phyloP scores from a whole-genome alignment of 2,329 filamentous ascomycete genomes.

The Leptodontidium sp. region DNA sequence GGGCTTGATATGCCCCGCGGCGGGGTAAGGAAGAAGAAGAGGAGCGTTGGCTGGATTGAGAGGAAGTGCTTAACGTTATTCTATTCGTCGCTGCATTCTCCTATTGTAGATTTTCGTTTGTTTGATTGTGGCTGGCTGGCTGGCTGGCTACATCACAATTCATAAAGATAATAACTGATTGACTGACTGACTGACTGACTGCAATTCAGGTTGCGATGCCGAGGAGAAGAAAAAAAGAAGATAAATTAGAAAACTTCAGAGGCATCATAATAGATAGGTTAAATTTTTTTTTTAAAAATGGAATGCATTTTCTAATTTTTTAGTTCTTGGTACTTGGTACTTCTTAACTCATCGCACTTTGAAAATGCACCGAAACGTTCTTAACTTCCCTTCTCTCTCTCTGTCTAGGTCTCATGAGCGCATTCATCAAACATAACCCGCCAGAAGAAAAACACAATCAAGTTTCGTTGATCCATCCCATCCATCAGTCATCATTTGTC shows the following conservation, averaged over 20 bases:
- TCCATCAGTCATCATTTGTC: constrained; percentile 29
- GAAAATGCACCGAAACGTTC: constrained; percentile 20
- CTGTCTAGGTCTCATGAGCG: constrained; percentile 29
- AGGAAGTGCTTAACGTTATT: not conserved
- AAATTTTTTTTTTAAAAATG: not conserved
- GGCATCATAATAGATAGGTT: no score
- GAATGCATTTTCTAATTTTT: constrained; percentile 24
- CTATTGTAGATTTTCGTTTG: no score
- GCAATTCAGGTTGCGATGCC: no score
- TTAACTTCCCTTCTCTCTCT: constrained; percentile 9
- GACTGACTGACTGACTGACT: no score
- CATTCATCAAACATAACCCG: constrained; percentile 25
- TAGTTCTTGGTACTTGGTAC: constrained; percentile 2
- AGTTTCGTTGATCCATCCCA: constrained; percentile 24
- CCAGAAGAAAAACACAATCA: not conserved
- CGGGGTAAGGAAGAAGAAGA: not conserved
- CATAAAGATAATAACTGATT: no score
- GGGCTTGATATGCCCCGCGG: not conserved
- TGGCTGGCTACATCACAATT: no score
- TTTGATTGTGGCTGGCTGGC: no score
- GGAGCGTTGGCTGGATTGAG: not conserved
- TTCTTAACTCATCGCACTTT: constrained; percentile 16
- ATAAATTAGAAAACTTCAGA: no score
- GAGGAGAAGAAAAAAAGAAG: no score
- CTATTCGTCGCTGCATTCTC: not conserved